A percentile compares a stretch with the other conserved stretches of the same genome.
Evolutionary conservation across 768 basidiomycete species (phyloP).

Genomic region (Termitomyces sp.): DNA sequence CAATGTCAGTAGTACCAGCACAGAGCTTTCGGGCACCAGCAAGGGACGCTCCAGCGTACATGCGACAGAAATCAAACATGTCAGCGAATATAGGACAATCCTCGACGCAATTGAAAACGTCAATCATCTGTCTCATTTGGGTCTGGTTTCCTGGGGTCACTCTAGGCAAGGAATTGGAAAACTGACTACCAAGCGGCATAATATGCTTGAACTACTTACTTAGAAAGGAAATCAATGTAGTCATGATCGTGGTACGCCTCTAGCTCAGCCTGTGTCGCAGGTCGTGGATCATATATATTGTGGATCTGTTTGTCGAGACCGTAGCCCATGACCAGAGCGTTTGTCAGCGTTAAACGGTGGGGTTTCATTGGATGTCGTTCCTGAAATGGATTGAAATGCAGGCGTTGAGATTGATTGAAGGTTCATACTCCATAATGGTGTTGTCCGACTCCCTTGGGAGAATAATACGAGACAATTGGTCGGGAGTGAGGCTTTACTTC

Average conservation of each 20-base stretch:
- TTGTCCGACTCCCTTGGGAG: slow-evolving; percentile 87
- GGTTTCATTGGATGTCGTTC: slow-evolving; percentile 99
- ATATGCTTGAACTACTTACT: slow-evolving; percentile 36
- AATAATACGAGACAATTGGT: slow-evolving; percentile 94
- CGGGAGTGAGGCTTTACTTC: slow-evolving; percentile 63
- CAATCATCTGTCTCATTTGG: slow-evolving; percentile 71
- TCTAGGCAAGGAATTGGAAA: slow-evolving; percentile 30
- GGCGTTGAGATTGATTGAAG: too few species aligned
- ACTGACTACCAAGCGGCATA: not conserved
- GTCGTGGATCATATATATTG: slow-evolving; percentile 81
- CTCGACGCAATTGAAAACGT: slow-evolving; percentile 91
- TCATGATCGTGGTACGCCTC: slow-evolving; percentile 91
- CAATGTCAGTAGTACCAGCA: slow-evolving; percentile 86
- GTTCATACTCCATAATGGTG: slow-evolving; percentile 90
- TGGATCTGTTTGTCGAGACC: slow-evolving; percentile 95
- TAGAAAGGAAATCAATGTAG: slow-evolving; percentile 93
- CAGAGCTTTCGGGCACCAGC: slow-evolving; percentile 87
- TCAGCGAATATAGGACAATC: slow-evolving; percentile 96
- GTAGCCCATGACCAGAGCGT: slow-evolving; percentile 92
- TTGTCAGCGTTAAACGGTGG: slow-evolving; percentile 91
- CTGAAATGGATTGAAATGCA: slow-evolving; percentile 31
- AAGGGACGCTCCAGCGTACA: slow-evolving; percentile 90
- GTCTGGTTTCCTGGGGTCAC: slow-evolving; percentile 73
- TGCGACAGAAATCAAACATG: slow-evolving; percentile 89
- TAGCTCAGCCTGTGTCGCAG: slow-evolving; percentile 86